A percentile compares a stretch with the other conserved stretches of the same genome.
Conservation (phyloP, 2,329 filamentous ascomycete species). For the Eutypella sp. region DNA sequence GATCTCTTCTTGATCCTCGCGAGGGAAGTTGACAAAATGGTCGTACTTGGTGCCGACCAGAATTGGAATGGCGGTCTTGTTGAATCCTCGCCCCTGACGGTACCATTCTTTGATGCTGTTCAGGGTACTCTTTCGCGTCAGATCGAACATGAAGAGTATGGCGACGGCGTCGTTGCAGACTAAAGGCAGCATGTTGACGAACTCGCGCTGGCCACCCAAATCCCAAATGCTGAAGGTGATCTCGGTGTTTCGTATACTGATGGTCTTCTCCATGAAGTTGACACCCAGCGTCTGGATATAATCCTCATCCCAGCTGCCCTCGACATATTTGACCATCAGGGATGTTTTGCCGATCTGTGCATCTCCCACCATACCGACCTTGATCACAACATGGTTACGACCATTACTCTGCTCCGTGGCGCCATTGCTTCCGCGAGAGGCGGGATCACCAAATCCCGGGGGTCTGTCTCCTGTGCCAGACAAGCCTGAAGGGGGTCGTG, state of each 20-base stretch:
- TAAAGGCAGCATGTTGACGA: conserved; percentile 99
- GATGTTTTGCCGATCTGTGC: conserved; percentile 99
- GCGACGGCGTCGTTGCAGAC: conserved; percentile 99
- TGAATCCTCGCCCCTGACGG: conserved; percentile 92
- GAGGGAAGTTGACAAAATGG: conserved; percentile 97
- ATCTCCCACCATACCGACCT: conserved; percentile 98
- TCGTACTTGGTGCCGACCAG: conserved; percentile 98
- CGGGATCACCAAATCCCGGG: conserved; percentile 40
- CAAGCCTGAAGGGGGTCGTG: conserved; percentile 51
- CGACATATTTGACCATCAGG: conserved; percentile 99
- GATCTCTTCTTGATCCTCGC: conserved; percentile 97
- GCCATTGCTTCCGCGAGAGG: conserved; percentile 34
- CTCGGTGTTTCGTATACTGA: conserved; percentile 97
- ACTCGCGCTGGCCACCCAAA: conserved; percentile 93
- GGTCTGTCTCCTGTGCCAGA: conserved; percentile 38
- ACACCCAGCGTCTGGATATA: conserved; percentile 98
- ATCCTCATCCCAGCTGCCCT: conserved; percentile 99
- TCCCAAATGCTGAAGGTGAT: conserved; percentile 99
- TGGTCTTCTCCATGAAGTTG: conserved; percentile 99
- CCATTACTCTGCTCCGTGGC: conserved; percentile 40
- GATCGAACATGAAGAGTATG: conserved; percentile 99
- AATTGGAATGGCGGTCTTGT: conserved; percentile 99
- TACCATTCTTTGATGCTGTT: conserved; percentile 99
- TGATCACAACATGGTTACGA: conserved; percentile 84
- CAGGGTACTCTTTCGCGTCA: conserved; percentile 94